phyloP scores from a whole-genome alignment of 495 filamentous ascomycete species.

The Talaromyces nanjingensis region DNA sequence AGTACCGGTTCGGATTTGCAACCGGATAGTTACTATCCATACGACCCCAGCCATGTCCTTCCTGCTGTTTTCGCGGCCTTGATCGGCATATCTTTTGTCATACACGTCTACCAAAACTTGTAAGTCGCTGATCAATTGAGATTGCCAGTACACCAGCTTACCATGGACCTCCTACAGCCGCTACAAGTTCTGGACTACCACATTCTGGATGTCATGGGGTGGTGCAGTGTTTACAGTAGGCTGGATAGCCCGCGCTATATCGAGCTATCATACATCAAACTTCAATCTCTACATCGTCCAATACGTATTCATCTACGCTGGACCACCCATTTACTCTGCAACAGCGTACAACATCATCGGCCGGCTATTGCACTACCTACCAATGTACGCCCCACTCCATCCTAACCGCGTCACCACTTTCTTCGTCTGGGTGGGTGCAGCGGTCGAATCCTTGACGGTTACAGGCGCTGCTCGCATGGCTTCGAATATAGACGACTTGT shows the following conservation, averaged over 20 bases:
- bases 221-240: constrained; percentile 32
- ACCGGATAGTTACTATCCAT: constrained; percentile 17
- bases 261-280: constrained; percentile 27
- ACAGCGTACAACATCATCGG: constrained; percentile 53
- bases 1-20: neutral
- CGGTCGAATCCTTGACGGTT: constrained; percentile 29
- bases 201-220: constrained; percentile 38
- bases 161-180: constrained; percentile 12
- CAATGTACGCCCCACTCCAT: constrained; percentile 33
- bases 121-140: constrained; percentile 9
- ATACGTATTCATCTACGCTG: constrained; percentile 43
- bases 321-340: constrained; percentile 49
- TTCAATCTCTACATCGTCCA: constrained; percentile 44
- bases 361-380: constrained; percentile 42
- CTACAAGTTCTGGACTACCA: constrained; percentile 36
- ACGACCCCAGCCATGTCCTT: constrained; percentile 32
- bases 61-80: constrained; percentile 31
- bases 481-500: constrained; percentile 14
- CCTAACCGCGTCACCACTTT: constrained; percentile 28
- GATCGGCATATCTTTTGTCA: constrained; percentile 23
- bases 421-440: constrained; percentile 30
- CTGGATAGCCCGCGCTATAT: constrained; percentile 33
- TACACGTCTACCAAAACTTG: constrained; percentile 36
- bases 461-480: constrained; percentile 32
- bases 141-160: neutral